These are phyloP conservation scores for Boehmeria nivea DNA, from an alignment of 306 rosid genomes.

Conservation along the genomic window DNA sequence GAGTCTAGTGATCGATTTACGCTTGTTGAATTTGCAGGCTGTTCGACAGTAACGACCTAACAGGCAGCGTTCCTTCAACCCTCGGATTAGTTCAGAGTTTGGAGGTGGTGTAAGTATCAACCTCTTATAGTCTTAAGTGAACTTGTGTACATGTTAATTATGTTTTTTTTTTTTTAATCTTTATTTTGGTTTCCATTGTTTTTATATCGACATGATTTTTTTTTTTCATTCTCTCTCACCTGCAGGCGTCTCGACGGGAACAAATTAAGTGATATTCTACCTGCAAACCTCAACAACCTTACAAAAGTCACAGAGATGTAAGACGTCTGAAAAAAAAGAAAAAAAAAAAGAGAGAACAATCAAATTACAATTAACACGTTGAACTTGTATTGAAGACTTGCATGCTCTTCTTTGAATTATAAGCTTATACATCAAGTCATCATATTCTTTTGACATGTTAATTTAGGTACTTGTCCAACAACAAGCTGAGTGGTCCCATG, in stretches of 20 bases:
- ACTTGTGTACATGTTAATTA: background rate
- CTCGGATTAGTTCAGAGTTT: conserved; percentile 43
- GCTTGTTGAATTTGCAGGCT: conserved; percentile 47
- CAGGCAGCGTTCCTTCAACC: conserved; percentile 52
- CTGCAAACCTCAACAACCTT: conserved; percentile 43
- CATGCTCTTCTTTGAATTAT: background rate
- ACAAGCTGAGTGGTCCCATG: conserved; percentile 43
- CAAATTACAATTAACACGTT: no score
- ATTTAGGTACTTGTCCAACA: conserved; percentile 55
- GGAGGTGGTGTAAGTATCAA: conserved; percentile 61
- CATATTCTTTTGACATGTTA: conserved; percentile 9
- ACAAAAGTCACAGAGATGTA: conserved; percentile 35
- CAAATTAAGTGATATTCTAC: conserved; percentile 35
- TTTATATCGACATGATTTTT: background rate
- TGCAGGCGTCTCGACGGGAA: conserved; percentile 58
- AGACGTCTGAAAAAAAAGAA: conserved; percentile 20
- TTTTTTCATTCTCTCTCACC: background rate
- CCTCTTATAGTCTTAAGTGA: conserved; percentile 12
- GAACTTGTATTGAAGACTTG: background rate
- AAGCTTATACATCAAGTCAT: background rate
- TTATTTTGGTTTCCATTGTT: background rate
- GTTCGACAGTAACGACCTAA: conserved; percentile 43
- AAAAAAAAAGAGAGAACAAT: no score
- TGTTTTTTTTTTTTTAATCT: no score
- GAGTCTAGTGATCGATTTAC: background rate